These are phyloP conservation scores for Discostella stelligera DNA, from an alignment of 352 stramenopile genomes.

Conservation along the genomic window DNA sequence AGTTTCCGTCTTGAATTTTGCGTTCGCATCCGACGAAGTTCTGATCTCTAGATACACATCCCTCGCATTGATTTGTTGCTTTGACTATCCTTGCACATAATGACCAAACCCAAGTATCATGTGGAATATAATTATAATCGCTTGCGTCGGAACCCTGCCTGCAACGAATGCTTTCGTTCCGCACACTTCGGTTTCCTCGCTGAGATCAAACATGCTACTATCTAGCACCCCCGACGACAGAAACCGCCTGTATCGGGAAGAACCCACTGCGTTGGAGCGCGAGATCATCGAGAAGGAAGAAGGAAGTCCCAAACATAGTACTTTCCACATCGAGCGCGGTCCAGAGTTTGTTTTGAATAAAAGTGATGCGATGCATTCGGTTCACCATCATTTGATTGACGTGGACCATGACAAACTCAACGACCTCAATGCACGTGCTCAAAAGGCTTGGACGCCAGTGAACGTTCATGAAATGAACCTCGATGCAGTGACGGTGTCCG, in stretches of 20 bases:
- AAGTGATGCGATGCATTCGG: conserved; percentile 24
- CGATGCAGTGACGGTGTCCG: conserved; percentile 20
- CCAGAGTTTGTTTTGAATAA: conserved; percentile 17
- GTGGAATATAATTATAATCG: background rate
- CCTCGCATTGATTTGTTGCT: too few relatives aligned
- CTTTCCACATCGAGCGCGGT: conserved; percentile 31
- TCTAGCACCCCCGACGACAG: background rate
- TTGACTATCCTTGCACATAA: too few relatives aligned
- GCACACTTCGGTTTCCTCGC: background rate
- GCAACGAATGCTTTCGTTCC: background rate
- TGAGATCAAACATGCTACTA: background rate
- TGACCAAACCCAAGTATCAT: too few relatives aligned
- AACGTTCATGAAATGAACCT: conserved; percentile 42
- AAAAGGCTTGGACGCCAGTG: conserved; percentile 36
- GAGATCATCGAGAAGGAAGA: conserved; percentile 18
- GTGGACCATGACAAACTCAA: conserved; percentile 38
- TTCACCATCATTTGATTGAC: conserved; percentile 37
- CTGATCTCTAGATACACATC: background rate
- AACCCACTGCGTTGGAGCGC: conserved; percentile 31
- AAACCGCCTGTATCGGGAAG: conserved; percentile 30
- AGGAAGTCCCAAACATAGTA: conserved; percentile 27
- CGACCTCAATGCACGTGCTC: conserved; percentile 30
- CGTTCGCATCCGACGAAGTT: conserved; percentile 8
- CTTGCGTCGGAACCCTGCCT: background rate
- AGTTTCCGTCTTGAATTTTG: background rate